Evolutionary conservation across 148 eudicot genomes (phyloP).

Genomic region (Diospyros kaki): DNA sequence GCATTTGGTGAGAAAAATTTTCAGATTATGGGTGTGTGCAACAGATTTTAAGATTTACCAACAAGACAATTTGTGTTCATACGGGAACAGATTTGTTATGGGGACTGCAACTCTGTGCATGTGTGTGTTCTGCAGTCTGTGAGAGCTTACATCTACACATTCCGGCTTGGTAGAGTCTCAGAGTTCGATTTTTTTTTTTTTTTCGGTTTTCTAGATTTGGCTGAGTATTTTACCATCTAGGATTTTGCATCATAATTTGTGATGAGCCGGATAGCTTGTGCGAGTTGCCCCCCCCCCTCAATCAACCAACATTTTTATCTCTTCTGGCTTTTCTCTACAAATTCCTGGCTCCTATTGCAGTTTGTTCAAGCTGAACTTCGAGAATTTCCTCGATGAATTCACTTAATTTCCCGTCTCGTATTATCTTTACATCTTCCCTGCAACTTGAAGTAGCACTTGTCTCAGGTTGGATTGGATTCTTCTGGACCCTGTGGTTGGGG

Average conservation of each 20-base stretch:
- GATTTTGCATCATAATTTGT: neutral
- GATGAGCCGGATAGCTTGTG: neutral
- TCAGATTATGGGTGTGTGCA: too few species aligned
- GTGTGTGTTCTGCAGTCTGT: neutral
- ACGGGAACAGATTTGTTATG: too few species aligned
- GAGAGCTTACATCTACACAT: neutral
- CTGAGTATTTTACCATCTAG: neutral
- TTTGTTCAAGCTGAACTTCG: neutral
- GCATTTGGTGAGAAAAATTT: too few species aligned
- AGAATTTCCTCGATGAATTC: neutral
- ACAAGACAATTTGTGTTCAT: too few species aligned
- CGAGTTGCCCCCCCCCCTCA: neutral
- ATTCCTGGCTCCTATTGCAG: neutral
- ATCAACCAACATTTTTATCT: neutral
- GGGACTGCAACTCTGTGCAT: neutral
- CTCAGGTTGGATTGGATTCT: constrained; percentile 77
- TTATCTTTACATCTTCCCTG: neutral
- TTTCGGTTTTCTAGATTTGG: neutral
- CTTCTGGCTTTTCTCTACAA: neutral
- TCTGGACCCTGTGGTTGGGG: constrained; percentile 51
- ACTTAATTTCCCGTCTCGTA: neutral
- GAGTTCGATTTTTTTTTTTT: too few species aligned
- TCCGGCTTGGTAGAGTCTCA: neutral
- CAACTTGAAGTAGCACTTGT: neutral
- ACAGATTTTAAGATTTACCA: too few species aligned